These are phyloP conservation scores for Karstenula rhodostoma DNA, from an alignment of 2,329 filamentous ascomycete genomes.

Conservation along the genomic window DNA sequence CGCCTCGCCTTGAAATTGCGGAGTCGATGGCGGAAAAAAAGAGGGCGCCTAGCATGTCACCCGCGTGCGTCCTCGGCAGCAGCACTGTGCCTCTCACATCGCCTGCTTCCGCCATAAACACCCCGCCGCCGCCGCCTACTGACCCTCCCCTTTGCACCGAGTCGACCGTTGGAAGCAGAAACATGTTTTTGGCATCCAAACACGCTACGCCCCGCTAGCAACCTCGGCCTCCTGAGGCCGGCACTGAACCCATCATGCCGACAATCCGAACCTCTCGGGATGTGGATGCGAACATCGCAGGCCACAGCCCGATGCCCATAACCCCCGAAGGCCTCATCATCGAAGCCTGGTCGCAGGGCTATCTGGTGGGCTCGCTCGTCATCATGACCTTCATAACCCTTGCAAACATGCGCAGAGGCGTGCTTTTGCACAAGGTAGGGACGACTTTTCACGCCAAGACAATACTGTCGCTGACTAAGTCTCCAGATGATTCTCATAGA, in stretches of 20 bases:
- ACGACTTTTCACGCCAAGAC: background rate
- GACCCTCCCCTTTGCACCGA: background rate
- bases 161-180: background rate
- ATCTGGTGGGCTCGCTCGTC: conserved; percentile 53
- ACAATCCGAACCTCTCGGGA: conserved; percentile 1
- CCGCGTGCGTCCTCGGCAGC: conserved; percentile 2
- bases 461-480: conserved; percentile 24
- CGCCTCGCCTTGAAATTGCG: conserved; percentile 16
- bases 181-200: conserved; percentile 5
- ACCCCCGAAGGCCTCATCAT: conserved; percentile 46
- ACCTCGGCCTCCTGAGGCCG: conserved; percentile 4
- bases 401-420: conserved; percentile 58
- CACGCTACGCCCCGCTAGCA: conserved; percentile 10
- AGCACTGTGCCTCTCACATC: background rate
- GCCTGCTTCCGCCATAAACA: background rate
- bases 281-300: conserved; percentile 8
- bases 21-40: conserved; percentile 17
- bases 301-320: conserved; percentile 32
- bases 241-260: conserved; percentile 14
- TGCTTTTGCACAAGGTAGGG: conserved; percentile 57
- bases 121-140: background rate
- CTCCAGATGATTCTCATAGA: conserved; percentile 57
- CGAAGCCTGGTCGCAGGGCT: conserved; percentile 53
- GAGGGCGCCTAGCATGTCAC: conserved; percentile 11
- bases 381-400: conserved; percentile 59